Evolutionary conservation across 768 basidiomycete genomes (phyloP), one percentile per base, ranked within the genome.

Genomic region (Lentinula edodes): DNA sequence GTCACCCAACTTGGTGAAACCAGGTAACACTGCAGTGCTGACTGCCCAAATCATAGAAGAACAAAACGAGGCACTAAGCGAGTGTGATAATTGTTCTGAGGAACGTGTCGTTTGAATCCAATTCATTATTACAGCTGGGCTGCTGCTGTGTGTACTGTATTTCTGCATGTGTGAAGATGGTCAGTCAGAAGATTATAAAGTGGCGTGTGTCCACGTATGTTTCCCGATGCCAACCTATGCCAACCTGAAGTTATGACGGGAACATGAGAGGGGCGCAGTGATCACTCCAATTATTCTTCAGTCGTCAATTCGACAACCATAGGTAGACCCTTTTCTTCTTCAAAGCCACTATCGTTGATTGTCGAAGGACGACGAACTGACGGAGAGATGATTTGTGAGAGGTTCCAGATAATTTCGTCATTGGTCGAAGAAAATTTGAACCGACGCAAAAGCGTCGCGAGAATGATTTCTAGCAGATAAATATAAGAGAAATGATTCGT

Each of bases 381-480:
- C 0, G 79, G 78, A 4, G 76, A 77, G 20, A 80, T 79, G 13
- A 81, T 81, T 60, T 81, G 79, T 6, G 78, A 79, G 38, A 80
- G 66, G 61, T 79, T 80, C 79, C 79, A 81, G 12, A 78, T 74
- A 39, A 81, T 74, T 34, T 73, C 71, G 20, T 76, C 75, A 1
- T 68, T 52, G 16, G 78, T 76, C 7, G 67, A 61, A 10, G 69
- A 65, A 45, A 81, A 77, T 46, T 66, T 66, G 56, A 78, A 77
- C 36, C 67, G 72, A 2, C 65, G 66, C n/a, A 81, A 62, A 4
- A 80, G 66, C 0, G 70, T 73, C 0, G 72, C 68, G 13, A 80
- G 70, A 8, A 80, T 64, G 23, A 80, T 76, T 68, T 80, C 79
- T 80, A 46, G 12, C 6, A 58, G 41, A 28, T 28, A 28, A 28